A percentile compares a stretch with the other conserved stretches of the same genome.
Evolutionary conservation across 1,284 basidiomycete genomes (phyloP).

Genomic region (Gomphus sp.): DNA sequence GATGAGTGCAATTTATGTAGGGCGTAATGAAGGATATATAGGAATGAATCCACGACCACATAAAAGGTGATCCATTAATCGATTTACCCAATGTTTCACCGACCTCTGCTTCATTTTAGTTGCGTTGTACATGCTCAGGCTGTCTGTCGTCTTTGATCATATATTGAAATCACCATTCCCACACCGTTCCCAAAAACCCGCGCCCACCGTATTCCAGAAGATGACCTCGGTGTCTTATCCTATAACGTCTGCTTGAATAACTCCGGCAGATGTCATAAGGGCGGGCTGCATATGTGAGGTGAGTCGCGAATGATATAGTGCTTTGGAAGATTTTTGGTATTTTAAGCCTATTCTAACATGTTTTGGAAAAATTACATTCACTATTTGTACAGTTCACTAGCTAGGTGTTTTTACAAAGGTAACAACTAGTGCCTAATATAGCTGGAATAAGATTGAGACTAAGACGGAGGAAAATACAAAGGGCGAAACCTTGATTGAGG

Average conservation of each 20-base stretch:
- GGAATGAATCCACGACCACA: neutral
- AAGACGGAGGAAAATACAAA: too few relatives aligned
- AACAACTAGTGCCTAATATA: too few relatives aligned
- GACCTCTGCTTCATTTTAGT: conserved; percentile 76
- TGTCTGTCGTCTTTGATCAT: conserved; percentile 45
- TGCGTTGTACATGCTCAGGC: conserved; percentile 81
- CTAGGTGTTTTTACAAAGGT: too few relatives aligned
- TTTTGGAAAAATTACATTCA: too few relatives aligned
- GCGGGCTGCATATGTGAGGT: conserved; percentile 66
- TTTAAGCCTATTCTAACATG: too few relatives aligned
- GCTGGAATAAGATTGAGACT: too few relatives aligned
- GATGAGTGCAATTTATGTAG: conserved; percentile 80
- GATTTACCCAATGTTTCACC: conserved; percentile 69
- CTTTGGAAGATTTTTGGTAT: conserved; percentile 42
- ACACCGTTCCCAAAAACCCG: conserved; percentile 77
- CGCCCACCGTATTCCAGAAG: conserved; percentile 92
- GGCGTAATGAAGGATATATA: conserved; percentile 28
- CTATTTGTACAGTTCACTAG: too few relatives aligned
- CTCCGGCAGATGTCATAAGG: conserved; percentile 61
- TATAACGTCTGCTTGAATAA: conserved; percentile 54
- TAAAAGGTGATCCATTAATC: conserved; percentile 45
- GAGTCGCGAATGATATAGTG: conserved; percentile 72
- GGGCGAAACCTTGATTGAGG: too few relatives aligned
- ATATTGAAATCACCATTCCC: conserved; percentile 31
- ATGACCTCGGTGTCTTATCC: conserved; percentile 59